Conservation (phyloP, 371 early-diverging fungal species). For the Coemansia sp. region DNA sequence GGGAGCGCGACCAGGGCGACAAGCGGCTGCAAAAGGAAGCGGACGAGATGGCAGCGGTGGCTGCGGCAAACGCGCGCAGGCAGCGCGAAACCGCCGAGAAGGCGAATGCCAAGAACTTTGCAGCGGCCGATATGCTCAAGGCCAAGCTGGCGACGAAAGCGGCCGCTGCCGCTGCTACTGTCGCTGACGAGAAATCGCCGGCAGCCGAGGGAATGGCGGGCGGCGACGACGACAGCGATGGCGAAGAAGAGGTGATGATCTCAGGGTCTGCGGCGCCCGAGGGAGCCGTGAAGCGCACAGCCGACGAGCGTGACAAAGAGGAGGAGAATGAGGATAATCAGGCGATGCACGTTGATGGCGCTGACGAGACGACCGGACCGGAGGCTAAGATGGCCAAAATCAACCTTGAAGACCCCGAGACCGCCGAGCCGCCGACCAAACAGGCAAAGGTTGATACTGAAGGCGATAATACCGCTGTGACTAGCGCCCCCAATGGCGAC, state of each 20-base stretch:
- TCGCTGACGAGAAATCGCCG: not conserved
- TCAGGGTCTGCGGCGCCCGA: constrained; percentile 9
- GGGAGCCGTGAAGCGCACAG: not conserved
- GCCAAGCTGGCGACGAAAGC: constrained; percentile 45
- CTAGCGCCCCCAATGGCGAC: constrained; percentile 1
- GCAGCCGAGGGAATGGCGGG: constrained; percentile 5
- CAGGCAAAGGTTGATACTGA: constrained; percentile 12
- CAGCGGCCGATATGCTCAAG: constrained; percentile 60
- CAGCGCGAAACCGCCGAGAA: constrained; percentile 19
- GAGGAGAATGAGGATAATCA: constrained; percentile 16
- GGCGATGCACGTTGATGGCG: constrained; percentile 22
- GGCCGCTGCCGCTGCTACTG: not conserved
- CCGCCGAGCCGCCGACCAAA: constrained; percentile 32
- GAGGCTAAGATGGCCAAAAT: not conserved
- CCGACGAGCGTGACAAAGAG: constrained; percentile 19
- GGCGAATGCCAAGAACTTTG: constrained; percentile 43
- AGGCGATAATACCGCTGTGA: not conserved
- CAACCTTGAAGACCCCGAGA: constrained; percentile 59
- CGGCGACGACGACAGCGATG: constrained; percentile 31
- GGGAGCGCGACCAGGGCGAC: constrained; percentile 25
- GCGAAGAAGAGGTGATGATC: constrained; percentile 44
- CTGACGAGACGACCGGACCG: constrained; percentile 38
- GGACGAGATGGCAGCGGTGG: constrained; percentile 36
- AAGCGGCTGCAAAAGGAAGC: constrained; percentile 41
- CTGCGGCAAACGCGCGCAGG: constrained; percentile 31